Conservation (phyloP, 306 rosid genomes). For the Malus sylvestris region DNA sequence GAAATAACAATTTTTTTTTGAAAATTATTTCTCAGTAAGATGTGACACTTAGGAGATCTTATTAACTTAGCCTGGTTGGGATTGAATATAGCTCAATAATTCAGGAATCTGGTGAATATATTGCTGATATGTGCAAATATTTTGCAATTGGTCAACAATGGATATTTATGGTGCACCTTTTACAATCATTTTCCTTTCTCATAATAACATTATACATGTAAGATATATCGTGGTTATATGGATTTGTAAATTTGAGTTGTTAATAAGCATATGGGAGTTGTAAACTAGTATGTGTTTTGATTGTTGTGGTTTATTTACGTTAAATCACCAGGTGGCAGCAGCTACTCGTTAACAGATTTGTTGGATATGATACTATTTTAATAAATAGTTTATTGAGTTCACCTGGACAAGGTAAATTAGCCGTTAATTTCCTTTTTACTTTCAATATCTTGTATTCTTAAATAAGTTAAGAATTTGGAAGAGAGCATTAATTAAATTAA, state of each 20-base stretch:
- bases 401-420: conserved; percentile 81
- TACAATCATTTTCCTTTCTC: neutral
- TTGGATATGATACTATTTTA: conserved; percentile 97
- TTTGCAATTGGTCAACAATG: neutral
- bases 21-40: neutral
- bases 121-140: neutral
- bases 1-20: neutral
- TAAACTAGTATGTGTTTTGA: neutral
- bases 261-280: neutral
- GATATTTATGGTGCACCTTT: neutral
- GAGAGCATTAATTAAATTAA: neutral
- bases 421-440: neutral
- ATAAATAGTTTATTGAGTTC: conserved; percentile 91
- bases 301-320: neutral
- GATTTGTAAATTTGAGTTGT: neutral
- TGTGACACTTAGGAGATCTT: neutral
- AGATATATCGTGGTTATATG: neutral
- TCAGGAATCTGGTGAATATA: neutral
- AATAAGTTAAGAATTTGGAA: neutral
- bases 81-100: neutral
- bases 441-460: neutral
- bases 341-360: conserved; percentile 89
- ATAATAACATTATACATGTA: neutral
- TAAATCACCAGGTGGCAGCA: conserved; percentile 86
- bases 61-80: neutral